Percentiles rank a stretch among this genome's conserved stretches.
Conservation (phyloP, 148 eudicot genomes). For the Cornus controversa region DNA sequence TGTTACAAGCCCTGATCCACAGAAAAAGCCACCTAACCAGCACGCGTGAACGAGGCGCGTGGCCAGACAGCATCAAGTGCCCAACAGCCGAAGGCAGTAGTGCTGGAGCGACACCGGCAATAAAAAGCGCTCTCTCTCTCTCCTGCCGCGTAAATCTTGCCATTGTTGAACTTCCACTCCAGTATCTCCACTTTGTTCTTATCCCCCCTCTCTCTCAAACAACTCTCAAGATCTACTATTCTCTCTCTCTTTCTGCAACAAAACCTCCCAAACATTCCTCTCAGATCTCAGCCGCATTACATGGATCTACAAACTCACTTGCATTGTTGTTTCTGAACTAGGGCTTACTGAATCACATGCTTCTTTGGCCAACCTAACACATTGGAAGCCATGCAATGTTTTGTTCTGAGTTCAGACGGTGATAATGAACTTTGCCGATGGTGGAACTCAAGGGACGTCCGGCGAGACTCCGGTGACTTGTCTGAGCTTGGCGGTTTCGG, state of each 20-base stretch:
- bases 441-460: constrained; percentile 15
- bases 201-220: neutral
- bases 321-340: neutral
- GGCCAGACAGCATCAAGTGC: neutral
- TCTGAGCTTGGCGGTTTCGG: constrained; percentile 4
- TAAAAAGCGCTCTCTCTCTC: constrained; percentile 9
- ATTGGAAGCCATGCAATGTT: constrained; percentile 6
- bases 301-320: neutral
- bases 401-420: neutral
- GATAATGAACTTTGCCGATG: neutral
- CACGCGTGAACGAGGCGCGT: neutral
- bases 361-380: neutral
- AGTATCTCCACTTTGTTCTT: neutral
- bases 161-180: neutral
- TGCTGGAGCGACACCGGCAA: neutral
- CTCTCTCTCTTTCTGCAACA: neutral
- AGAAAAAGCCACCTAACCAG: too few relatives aligned
- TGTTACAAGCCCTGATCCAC: too few relatives aligned
- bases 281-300: neutral
- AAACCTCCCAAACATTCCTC: neutral
- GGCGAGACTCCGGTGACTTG: constrained; percentile 7
- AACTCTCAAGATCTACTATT: neutral
- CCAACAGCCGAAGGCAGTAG: neutral
- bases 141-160: neutral
- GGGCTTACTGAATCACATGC: neutral